Conservation (phyloP, 1,284 basidiomycete genomes). For the Leccinum subspadiceum region DNA sequence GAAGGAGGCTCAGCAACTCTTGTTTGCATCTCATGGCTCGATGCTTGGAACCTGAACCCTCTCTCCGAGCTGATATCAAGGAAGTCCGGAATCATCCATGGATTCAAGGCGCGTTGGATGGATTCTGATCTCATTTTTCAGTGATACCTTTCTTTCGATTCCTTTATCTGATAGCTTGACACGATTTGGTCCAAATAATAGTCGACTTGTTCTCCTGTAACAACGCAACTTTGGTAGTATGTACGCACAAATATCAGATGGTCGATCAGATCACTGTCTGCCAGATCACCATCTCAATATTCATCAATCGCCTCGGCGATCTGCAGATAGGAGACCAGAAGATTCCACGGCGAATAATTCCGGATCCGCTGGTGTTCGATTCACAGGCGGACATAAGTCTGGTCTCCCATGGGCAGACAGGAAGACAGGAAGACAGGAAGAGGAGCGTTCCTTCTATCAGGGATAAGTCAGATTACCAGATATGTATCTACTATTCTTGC, state of each 20-base stretch:
- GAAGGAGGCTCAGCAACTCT: conserved; percentile 36
- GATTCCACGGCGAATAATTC: not conserved
- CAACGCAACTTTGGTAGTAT: conserved; percentile 1
- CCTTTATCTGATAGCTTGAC: conserved; percentile 1
- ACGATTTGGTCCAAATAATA: conserved; percentile 12
- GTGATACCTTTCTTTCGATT: conserved; percentile 11
- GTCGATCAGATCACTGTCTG: not conserved
- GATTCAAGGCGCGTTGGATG: conserved; percentile 42
- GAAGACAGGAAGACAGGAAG: no score
- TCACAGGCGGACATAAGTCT: not conserved
- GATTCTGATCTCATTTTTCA: conserved; percentile 15
- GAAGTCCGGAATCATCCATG: conserved; percentile 79
- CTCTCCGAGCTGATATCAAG: conserved; percentile 62
- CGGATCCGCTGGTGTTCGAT: not conserved
- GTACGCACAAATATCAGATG: not conserved
- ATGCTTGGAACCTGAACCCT: conserved; percentile 75
- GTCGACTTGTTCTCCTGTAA: conserved; percentile 21
- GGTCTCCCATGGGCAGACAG: no score
- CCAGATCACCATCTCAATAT: no score
- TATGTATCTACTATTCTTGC: not conserved
- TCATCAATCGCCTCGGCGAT: not conserved
- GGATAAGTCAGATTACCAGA: not conserved
- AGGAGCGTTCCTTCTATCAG: no score
- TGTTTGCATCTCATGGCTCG: conserved; percentile 64
- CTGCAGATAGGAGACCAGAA: not conserved